Conservation (phyloP, 2,329 filamentous ascomycete species). For the Lasiodiplodia sp. region DNA sequence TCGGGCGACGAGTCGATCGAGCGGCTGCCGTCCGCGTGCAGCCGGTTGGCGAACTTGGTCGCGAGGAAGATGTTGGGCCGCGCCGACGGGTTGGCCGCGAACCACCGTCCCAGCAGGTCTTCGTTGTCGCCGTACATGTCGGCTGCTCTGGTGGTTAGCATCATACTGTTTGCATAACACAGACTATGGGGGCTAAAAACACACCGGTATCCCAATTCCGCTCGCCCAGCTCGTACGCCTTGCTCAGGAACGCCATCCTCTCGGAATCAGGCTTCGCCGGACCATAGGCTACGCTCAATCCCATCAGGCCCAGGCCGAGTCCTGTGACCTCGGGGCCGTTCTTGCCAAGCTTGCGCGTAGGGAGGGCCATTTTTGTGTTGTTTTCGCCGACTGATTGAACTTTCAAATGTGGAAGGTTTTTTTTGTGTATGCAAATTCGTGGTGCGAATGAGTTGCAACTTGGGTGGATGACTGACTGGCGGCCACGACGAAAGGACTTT, state of each 20-base stretch:
- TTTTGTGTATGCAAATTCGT: not conserved
- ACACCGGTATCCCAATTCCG: conserved; percentile 59
- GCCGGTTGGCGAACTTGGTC: conserved; percentile 60
- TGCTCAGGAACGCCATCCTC: conserved; percentile 60
- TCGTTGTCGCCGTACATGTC: conserved; percentile 46
- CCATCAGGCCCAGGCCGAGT: conserved; percentile 64
- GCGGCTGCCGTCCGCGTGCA: conserved; percentile 44
- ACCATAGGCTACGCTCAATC: conserved; percentile 57
- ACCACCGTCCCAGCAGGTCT: conserved; percentile 45
- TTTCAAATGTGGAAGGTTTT: not conserved
- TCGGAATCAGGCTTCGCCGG: conserved; percentile 57
- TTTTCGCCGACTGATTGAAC: not conserved
- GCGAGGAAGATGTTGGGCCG: conserved; percentile 45
- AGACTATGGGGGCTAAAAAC: not conserved
- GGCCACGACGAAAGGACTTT: not conserved
- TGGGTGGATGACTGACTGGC: not conserved
- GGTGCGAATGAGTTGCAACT: too few relatives aligned
- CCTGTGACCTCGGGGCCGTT: conserved; percentile 60
- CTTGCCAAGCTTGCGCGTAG: conserved; percentile 58
- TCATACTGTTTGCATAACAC: conserved; percentile 32
- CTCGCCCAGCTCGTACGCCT: conserved; percentile 58
- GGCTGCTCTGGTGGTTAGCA: conserved; percentile 47
- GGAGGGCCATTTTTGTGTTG: conserved; percentile 39
- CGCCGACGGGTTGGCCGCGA: conserved; percentile 35
- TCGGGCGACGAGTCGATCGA: conserved; percentile 51